A percentile compares a stretch with the other conserved stretches of the same genome.
These are phyloP conservation scores for Rhizophora apiculata DNA, from an alignment of 345 rosid genomes.

Conservation along the genomic window DNA sequence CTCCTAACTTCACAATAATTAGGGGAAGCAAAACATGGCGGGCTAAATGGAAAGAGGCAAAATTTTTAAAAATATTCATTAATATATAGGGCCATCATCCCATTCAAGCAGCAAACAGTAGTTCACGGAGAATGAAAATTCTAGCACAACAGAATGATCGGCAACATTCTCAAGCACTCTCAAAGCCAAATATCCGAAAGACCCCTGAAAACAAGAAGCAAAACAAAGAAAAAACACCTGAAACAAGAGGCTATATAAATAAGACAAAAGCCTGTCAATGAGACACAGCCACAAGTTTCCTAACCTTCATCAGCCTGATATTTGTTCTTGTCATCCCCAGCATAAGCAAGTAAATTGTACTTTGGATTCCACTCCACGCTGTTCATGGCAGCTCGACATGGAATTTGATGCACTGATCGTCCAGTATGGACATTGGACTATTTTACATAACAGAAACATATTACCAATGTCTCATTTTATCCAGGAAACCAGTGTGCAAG, in stretches of 20 bases:
- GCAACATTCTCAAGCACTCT: slow-evolving; percentile 37
- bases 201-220: slow-evolving; percentile 57
- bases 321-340: slow-evolving; percentile 97
- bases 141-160: not conserved
- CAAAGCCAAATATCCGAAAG: slow-evolving; percentile 86
- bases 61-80: no score
- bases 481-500: no score
- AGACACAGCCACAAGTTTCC: not conserved
- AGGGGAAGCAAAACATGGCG: no score
- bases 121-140: no score
- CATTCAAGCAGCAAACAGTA: no score
- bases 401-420: slow-evolving; percentile 83
- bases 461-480: not conserved
- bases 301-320: slow-evolving; percentile 89
- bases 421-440: slow-evolving; percentile 92
- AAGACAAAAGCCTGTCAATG: not conserved
- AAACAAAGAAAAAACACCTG: slow-evolving; percentile 54
- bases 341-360: slow-evolving; percentile 85
- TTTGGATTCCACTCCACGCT: slow-evolving; percentile 99
- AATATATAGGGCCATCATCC: no score
- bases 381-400: slow-evolving; percentile 95
- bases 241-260: slow-evolving; percentile 15
- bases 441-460: slow-evolving; percentile 19
- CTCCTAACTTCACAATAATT: no score
- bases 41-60: no score